Conservation (phyloP, 2,329 filamentous ascomycete species). For the Penicillium carneum region DNA sequence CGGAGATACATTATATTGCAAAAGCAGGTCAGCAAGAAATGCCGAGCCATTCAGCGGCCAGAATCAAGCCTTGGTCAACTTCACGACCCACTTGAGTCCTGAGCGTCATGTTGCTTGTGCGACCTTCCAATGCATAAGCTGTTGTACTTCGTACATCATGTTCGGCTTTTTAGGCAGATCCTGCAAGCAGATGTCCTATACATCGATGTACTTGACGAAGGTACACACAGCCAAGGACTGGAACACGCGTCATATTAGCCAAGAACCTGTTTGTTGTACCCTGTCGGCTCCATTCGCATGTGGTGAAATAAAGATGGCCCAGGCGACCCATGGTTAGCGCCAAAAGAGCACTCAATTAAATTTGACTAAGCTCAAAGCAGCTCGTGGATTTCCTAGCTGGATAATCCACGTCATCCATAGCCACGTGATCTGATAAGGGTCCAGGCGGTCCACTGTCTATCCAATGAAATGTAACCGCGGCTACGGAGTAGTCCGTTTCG, state of each 20-base stretch:
- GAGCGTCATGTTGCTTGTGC: conserved; percentile 13
- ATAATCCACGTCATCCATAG: background rate
- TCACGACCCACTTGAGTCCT: conserved; percentile 26
- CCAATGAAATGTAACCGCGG: background rate
- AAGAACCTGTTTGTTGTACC: background rate
- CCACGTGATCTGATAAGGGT: conserved; percentile 3
- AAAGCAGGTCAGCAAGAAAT: conserved; percentile 27
- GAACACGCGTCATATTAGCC: conserved; percentile 5
- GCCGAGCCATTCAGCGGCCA: conserved; percentile 28
- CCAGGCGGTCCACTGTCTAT: background rate
- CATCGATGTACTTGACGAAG: background rate
- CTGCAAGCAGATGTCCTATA: background rate
- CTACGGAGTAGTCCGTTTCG: background rate
- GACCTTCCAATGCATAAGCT: background rate
- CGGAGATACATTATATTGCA: conserved; percentile 18
- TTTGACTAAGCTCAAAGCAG: conserved; percentile 1
- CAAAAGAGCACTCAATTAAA: background rate
- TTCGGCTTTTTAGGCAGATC: background rate
- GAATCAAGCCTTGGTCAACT: conserved; percentile 32
- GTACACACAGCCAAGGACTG: background rate
- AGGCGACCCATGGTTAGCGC: conserved; percentile 7
- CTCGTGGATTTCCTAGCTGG: background rate
- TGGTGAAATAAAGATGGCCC: conserved; percentile 14
- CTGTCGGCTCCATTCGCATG: background rate
- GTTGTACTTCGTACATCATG: background rate